These are phyloP conservation scores for Gloeopeniophorella convolvens DNA, from an alignment of 768 basidiomycete genomes.

Conservation along the genomic window DNA sequence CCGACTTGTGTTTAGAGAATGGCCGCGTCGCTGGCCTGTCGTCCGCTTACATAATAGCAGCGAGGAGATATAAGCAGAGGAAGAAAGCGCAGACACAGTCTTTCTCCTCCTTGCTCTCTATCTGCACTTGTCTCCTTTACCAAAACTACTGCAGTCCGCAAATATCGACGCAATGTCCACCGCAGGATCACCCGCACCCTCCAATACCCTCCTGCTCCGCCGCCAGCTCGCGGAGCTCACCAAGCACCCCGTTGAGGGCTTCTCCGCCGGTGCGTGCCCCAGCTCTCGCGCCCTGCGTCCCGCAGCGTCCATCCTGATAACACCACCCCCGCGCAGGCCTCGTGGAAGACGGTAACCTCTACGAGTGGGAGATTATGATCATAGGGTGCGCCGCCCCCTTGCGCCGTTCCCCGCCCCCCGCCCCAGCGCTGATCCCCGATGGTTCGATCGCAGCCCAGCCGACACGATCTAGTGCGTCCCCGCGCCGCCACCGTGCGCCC, in stretches of 20 bases:
- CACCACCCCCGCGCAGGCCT: constrained; percentile 51
- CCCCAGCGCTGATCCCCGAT: constrained; percentile 20
- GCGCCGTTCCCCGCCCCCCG: not conserved
- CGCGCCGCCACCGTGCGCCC: constrained; percentile 2
- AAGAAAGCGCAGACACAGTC: too few relatives aligned
- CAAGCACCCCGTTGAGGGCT: constrained; percentile 92
- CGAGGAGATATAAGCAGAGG: too few relatives aligned
- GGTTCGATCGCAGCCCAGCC: constrained; percentile 53
- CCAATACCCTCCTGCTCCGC: constrained; percentile 58
- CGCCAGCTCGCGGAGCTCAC: constrained; percentile 81
- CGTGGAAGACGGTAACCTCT: constrained; percentile 90
- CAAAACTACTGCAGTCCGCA: too few relatives aligned
- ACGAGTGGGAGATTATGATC: constrained; percentile 95
- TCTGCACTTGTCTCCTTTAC: too few relatives aligned
- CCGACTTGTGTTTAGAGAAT: too few relatives aligned
- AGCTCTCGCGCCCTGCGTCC: constrained; percentile 23
- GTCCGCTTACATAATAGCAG: too few relatives aligned
- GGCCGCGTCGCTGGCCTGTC: too few relatives aligned
- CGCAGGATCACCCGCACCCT: constrained; percentile 21
- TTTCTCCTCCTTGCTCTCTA: too few relatives aligned
- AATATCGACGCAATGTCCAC: constrained; percentile 23
- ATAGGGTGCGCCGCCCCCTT: constrained; percentile 60
- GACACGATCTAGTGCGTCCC: constrained; percentile 83
- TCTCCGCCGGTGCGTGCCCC: constrained; percentile 71
- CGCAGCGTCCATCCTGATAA: constrained; percentile 26